Percentiles rank a stretch among this genome's conserved stretches.
Conservation (phyloP, 495 filamentous ascomycete species). For the Penicillium tannophilum region DNA sequence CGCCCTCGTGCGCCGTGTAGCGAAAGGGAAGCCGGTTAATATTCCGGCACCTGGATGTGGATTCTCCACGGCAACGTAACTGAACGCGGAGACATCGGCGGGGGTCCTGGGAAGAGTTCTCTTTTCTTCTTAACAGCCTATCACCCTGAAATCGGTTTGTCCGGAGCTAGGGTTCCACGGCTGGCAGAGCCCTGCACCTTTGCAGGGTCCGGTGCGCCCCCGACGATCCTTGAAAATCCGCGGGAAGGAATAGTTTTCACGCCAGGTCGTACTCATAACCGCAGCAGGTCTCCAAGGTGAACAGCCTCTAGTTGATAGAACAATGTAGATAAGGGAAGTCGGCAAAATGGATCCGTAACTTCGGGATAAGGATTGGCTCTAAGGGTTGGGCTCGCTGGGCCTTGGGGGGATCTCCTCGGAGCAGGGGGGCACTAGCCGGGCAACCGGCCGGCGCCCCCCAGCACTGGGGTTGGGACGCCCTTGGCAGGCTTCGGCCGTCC, state of each 20-base stretch:
- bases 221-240: constrained; percentile 72
- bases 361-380: constrained; percentile 73
- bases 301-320: constrained; percentile 75
- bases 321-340: constrained; percentile 69
- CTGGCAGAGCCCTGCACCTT: constrained; percentile 58
- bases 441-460: constrained; percentile 53
- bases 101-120: constrained; percentile 53
- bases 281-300: constrained; percentile 73
- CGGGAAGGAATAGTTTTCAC: constrained; percentile 68
- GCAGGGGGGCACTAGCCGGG: constrained; percentile 56
- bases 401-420: constrained; percentile 18
- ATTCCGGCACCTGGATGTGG: constrained; percentile 69
- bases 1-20: constrained; percentile 57
- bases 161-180: constrained; percentile 33
- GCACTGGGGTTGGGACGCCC: constrained; percentile 56
- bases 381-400: constrained; percentile 52
- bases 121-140: constrained; percentile 31
- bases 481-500: constrained; percentile 64
- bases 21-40: constrained; percentile 73
- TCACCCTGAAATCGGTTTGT: constrained; percentile 62
- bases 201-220: constrained; percentile 65
- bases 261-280: constrained; percentile 69
- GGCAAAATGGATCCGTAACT: constrained; percentile 75
- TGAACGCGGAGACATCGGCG: constrained; percentile 57
- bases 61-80: constrained; percentile 67